Percentiles rank a stretch among this genome's conserved stretches.
phyloP scores from a whole-genome alignment of 2,329 filamentous ascomycete species.

The Apiospora hydei region DNA sequence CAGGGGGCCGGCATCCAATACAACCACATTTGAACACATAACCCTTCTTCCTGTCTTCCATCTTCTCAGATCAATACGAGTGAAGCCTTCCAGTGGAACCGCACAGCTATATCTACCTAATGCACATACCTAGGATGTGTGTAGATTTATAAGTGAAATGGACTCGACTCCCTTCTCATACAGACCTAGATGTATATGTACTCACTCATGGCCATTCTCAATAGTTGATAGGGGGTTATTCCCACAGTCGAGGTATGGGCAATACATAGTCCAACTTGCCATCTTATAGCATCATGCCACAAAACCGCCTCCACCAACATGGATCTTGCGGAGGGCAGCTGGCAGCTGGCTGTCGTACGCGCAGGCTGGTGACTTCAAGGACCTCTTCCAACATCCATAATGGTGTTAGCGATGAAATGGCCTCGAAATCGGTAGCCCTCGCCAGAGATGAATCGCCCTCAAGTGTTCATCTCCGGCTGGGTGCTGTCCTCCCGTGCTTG shows the following conservation, averaged over 20 bases:
- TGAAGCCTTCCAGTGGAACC: neutral
- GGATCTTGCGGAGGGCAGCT: neutral
- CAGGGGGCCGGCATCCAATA: slow-evolving; percentile 12
- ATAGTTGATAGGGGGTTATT: too few species aligned
- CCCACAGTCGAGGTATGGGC: neutral
- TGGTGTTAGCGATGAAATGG: neutral
- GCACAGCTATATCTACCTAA: neutral
- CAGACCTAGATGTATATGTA: too few species aligned
- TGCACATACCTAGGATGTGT: neutral
- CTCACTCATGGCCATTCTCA: neutral
- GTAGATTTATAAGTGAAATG: neutral
- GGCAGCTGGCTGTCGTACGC: neutral
- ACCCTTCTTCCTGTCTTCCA: neutral
- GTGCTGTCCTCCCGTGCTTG: neutral
- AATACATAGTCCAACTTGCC: neutral
- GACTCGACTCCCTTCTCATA: neutral
- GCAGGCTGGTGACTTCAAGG: neutral
- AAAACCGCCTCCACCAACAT: neutral
- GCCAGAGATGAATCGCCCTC: neutral
- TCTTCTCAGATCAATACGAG: neutral
- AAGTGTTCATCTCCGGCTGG: neutral
- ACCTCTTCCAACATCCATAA: neutral
- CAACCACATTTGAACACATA: neutral
- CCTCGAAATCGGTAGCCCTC: neutral
- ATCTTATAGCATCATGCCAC: neutral